These are phyloP conservation scores for Coffea humblotiana DNA, from an alignment of 305 asterid species.

Conservation along the genomic window DNA sequence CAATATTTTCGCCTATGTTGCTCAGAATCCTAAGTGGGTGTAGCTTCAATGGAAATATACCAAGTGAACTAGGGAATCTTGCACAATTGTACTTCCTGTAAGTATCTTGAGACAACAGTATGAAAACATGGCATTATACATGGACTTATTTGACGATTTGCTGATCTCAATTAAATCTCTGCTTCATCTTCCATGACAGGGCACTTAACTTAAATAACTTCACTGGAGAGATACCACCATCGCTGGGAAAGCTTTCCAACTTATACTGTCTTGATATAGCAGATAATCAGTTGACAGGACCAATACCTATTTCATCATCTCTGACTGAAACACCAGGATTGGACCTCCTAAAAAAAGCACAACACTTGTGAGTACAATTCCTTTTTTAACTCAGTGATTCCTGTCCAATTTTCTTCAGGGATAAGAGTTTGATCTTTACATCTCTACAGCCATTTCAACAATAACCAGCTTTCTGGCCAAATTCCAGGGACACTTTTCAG, in stretches of 20 bases:
- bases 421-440: constrained; percentile 23
- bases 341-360: constrained; percentile 84
- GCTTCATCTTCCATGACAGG: constrained; percentile 37
- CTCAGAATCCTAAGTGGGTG: constrained; percentile 93
- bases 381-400: no score
- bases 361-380: constrained; percentile 77
- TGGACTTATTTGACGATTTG: neutral
- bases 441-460: constrained; percentile 71
- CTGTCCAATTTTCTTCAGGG: neutral
- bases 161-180: neutral
- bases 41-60: constrained; percentile 74
- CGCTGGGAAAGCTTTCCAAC: constrained; percentile 77
- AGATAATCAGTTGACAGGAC: constrained; percentile 75
- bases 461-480: constrained; percentile 68
- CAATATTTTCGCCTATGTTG: constrained; percentile 7
- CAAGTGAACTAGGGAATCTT: constrained; percentile 77
- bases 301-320: constrained; percentile 67
- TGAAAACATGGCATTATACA: constrained; percentile 45
- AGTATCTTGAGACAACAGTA: neutral
- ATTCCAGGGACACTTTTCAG: constrained; percentile 68
- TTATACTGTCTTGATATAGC: constrained; percentile 92
- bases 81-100: constrained; percentile 37
- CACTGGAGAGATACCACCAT: constrained; percentile 75
- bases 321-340: constrained; percentile 53
- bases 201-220: constrained; percentile 90